Base-by-base conservation (phyloP, 345 rosid genomes). In the Populus pruinosa region DNA sequence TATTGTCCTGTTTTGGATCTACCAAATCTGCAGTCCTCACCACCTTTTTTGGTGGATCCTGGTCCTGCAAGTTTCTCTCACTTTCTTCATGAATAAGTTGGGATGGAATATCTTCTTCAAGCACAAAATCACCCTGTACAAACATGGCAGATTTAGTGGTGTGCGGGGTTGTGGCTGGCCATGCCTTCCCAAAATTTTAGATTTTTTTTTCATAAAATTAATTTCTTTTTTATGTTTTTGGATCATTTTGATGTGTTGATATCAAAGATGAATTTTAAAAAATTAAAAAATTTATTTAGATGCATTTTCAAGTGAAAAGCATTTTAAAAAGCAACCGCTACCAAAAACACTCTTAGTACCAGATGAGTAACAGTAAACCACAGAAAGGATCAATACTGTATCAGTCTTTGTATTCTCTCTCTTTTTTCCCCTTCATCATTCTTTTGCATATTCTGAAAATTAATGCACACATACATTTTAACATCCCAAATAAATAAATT, bases 111-210 rank as follows among this genome's bases (percentile, higher is more conserved):
- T 77, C 76, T 74, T 83, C 80, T 82, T 80, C 84, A 33, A 39
- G 74, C 64, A 77, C 44, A 66, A 73, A 67, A 71, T 80, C 69
- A 59, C 79, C 83, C 88, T 81, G 83, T n/a, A 55, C 74, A 64
- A 55, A 77, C 27, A 38, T 43, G 68, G 73, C 25, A 64, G 59
- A 12, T 56, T 67, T 38, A 72, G 36, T 33, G 36, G 5, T 33
- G 36, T 33, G 5, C 4, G 36, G 5, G 35, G 5, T 4, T 0
- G 36, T 33, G 36, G 36, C 36, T 33, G 35, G 35, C 35, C 35
- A 33, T 5, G 36, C 36, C 0, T 33, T 33, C 36, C 36, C 36
- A 33, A 33, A 33, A 33, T 33, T 33, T 33, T 33, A 33, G 36
- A 33, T 4, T 4, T 33, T 33, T 4, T 33, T 33, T 33, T 33